A percentile compares a stretch with the other conserved stretches of the same genome.
phyloP scores from a whole-genome alignment of 768 basidiomycete genomes.

The Pholiota conissans region DNA sequence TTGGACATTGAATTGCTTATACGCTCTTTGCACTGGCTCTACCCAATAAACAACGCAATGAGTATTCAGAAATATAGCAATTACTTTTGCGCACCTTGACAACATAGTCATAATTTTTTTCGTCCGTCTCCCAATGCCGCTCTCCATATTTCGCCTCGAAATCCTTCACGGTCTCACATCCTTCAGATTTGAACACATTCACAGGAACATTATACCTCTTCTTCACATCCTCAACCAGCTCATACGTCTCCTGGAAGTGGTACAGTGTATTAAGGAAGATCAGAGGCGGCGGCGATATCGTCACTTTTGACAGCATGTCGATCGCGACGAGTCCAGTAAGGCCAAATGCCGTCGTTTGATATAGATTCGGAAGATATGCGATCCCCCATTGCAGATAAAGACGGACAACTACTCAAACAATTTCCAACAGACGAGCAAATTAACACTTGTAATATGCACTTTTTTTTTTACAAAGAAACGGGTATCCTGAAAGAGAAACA shows the following conservation, averaged over 20 bases:
- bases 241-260: constrained; percentile 93
- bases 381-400: constrained; percentile 87
- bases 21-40: constrained; percentile 90
- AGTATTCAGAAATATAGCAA: not conserved
- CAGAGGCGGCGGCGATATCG: constrained; percentile 67
- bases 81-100: constrained; percentile 77
- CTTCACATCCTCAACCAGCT: constrained; percentile 84
- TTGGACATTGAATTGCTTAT: constrained; percentile 73
- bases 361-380: constrained; percentile 72
- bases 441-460: too few species aligned
- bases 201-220: constrained; percentile 71
- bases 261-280: constrained; percentile 98
- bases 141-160: constrained; percentile 83
- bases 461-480: too few species aligned
- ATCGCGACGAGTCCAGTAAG: constrained; percentile 91
- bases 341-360: constrained; percentile 97
- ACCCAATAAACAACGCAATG: constrained; percentile 56
- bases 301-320: constrained; percentile 91
- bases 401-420: too few species aligned
- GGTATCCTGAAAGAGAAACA: too few species aligned
- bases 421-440: too few species aligned
- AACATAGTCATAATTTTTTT: constrained; percentile 83
- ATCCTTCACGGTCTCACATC: constrained; percentile 61
- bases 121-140: constrained; percentile 85
- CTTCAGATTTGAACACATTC: constrained; percentile 77